Evolutionary conservation across 192 early-diverging fungal species (phyloP).

Genomic region (Backusella mclennaniae): DNA sequence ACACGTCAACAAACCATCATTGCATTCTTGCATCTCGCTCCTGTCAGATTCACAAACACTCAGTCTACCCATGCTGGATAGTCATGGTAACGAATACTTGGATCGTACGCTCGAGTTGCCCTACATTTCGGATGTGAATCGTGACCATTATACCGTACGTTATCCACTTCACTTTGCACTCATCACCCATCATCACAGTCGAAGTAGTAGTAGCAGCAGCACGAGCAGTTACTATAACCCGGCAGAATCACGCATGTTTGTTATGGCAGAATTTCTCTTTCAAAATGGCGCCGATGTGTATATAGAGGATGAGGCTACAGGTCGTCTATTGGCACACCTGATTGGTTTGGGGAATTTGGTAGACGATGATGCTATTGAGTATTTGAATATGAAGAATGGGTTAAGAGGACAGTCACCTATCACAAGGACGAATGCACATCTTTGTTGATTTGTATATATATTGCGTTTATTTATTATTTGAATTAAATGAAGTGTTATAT

Average conservation of each 20-base stretch:
- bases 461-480: not conserved
- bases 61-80: not conserved
- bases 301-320: conserved; percentile 14
- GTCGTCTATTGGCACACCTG: conserved; percentile 10
- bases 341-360: conserved; percentile 7
- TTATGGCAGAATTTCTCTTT: conserved; percentile 61
- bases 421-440: not conserved
- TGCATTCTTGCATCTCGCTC: not conserved
- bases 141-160: not conserved
- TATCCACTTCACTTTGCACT: conserved; percentile 7
- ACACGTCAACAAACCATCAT: conserved; percentile 41
- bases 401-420: conserved; percentile 27
- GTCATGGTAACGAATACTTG: not conserved
- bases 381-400: conserved; percentile 29
- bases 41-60: not conserved
- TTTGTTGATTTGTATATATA: not conserved
- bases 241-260: conserved; percentile 24
- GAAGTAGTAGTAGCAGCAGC: not conserved
- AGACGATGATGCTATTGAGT: conserved; percentile 26
- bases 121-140: not conserved
- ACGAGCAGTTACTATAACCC: conserved; percentile 17
- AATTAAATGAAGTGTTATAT: too few relatives aligned
- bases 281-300: conserved; percentile 53
- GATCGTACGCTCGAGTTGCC: not conserved
- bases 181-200: not conserved